A percentile compares a stretch with the other conserved stretches of the same genome.
Conservation (phyloP, 495 filamentous ascomycete species). For the Hypoxylon subgilvum region DNA sequence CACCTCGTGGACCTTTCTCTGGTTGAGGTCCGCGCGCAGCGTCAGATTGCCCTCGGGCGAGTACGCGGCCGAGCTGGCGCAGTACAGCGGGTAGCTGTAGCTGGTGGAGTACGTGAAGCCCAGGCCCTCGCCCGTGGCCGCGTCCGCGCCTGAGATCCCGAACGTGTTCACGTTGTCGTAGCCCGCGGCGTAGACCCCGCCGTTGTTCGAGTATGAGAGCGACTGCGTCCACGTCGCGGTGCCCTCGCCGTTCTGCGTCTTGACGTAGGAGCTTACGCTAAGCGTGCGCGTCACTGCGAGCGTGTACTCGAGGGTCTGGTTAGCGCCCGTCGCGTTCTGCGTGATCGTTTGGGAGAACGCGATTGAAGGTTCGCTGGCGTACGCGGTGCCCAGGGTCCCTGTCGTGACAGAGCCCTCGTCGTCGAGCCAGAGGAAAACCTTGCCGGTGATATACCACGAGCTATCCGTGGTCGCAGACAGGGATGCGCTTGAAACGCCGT, state of each 20-base stretch:
- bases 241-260: slow-evolving; percentile 55
- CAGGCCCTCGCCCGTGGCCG: slow-evolving; percentile 49
- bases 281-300: slow-evolving; percentile 65
- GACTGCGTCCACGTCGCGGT: slow-evolving; percentile 65
- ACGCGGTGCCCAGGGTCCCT: slow-evolving; percentile 42
- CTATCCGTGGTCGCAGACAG: slow-evolving; percentile 67
- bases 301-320: slow-evolving; percentile 67
- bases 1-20: slow-evolving; percentile 62
- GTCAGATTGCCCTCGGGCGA: slow-evolving; percentile 58
- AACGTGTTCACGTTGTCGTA: slow-evolving; percentile 68
- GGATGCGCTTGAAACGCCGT: slow-evolving; percentile 47
- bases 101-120: slow-evolving; percentile 44
- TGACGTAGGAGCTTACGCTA: slow-evolving; percentile 58
- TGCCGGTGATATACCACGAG: slow-evolving; percentile 85
- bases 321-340: slow-evolving; percentile 58
- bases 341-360: slow-evolving; percentile 50
- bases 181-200: slow-evolving; percentile 62
- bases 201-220: slow-evolving; percentile 64
- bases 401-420: slow-evolving; percentile 61
- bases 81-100: slow-evolving; percentile 70
- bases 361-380: slow-evolving; percentile 42
- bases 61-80: slow-evolving; percentile 60
- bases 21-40: slow-evolving; percentile 64
- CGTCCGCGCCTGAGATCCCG: slow-evolving; percentile 63
- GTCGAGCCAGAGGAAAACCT: slow-evolving; percentile 81